Evolutionary conservation across 202 grass and related monocot genomes (phyloP).

Genomic region (Panicum hallii): DNA sequence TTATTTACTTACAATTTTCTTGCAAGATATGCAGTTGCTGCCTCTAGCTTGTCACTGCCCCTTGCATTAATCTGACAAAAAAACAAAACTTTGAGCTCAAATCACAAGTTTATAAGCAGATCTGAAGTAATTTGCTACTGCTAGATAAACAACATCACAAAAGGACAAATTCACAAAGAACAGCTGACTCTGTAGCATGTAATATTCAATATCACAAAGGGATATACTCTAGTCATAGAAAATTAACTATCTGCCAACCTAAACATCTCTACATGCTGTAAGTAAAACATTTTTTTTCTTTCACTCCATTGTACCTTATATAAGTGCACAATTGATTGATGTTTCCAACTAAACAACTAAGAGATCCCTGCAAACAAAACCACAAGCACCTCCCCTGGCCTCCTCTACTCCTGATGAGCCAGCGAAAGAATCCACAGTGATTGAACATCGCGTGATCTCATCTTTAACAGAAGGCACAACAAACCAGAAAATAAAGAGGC

Average conservation of each 20-base stretch:
- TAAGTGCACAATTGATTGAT: neutral
- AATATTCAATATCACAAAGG: neutral
- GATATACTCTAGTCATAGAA: neutral
- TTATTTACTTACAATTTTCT: constrained; percentile 48
- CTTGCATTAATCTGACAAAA: constrained; percentile 49
- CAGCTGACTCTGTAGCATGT: neutral
- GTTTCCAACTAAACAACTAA: neutral
- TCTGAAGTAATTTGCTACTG: neutral
- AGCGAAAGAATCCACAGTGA: neutral
- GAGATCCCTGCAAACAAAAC: neutral
- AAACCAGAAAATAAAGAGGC: neutral
- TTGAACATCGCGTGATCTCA: neutral
- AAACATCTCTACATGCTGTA: neutral
- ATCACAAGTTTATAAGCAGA: constrained; percentile 1
- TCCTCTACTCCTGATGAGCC: neutral
- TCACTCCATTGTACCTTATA: neutral
- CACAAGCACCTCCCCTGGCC: neutral
- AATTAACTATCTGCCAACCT: neutral
- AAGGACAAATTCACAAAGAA: neutral
- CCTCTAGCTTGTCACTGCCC: constrained; percentile 57
- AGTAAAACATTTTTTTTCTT: neutral
- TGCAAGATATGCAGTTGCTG: constrained; percentile 62
- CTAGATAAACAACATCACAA: constrained; percentile 19
- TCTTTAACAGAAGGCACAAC: no score
- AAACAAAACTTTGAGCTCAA: constrained; percentile 28